Conservation (phyloP, 176 grass and related monocot genomes). For the Ampelocalamus luodianensis region DNA sequence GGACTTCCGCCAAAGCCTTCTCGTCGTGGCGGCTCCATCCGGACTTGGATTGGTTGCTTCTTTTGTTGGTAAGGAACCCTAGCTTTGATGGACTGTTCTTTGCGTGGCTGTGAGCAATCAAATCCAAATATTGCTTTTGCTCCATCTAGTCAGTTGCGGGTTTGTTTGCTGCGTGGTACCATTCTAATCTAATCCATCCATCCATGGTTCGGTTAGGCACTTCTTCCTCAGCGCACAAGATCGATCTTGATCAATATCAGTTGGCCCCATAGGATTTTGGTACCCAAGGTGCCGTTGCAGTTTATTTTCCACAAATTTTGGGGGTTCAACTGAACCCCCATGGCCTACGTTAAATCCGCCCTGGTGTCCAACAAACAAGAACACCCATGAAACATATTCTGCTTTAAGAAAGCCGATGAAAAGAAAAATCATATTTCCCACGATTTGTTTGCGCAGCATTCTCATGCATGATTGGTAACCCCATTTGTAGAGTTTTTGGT, state of each 20-base stretch:
- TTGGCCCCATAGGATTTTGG: not conserved
- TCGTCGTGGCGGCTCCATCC: not conserved
- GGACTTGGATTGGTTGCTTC: conserved; percentile 5
- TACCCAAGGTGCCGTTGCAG: not conserved
- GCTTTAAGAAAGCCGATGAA: not conserved
- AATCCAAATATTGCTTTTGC: not conserved
- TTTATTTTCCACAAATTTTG: not conserved
- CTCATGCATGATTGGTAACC: not conserved
- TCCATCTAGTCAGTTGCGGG: not conserved
- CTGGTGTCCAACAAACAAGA: not conserved
- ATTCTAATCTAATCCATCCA: not conserved
- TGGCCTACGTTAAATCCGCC: not conserved
- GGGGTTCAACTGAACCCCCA: conserved; percentile 6
- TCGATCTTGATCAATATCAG: conserved; percentile 9
- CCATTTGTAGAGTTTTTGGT: not conserved
- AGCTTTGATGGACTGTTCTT: not conserved
- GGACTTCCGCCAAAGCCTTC: conserved; percentile 10
- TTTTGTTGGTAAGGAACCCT: conserved; percentile 34
- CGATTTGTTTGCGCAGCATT: not conserved
- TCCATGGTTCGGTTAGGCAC: not conserved
- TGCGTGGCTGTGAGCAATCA: not conserved
- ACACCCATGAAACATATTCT: not conserved
- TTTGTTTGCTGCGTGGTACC: not conserved
- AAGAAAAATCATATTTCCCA: not conserved
- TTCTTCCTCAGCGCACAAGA: not conserved